These are phyloP conservation scores for Cladosporium sp. DNA, from an alignment of 2,329 filamentous ascomycete species.

Conservation along the genomic window DNA sequence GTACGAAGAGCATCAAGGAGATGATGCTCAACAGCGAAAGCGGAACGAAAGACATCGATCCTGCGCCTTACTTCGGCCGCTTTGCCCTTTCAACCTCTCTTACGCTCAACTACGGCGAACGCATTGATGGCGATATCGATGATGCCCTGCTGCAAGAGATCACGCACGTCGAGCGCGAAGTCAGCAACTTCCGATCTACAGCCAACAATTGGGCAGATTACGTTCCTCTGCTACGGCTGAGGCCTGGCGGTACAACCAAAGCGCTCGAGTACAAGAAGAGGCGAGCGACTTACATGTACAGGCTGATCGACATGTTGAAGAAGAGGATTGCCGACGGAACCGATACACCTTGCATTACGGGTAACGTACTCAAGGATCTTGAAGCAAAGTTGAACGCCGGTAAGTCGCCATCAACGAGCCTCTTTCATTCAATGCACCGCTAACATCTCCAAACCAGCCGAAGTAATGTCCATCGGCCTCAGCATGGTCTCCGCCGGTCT, in stretches of 20 bases:
- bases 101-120: slow-evolving; percentile 76
- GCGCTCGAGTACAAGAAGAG: slow-evolving; percentile 67
- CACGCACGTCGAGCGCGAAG: slow-evolving; percentile 70
- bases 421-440: slow-evolving; percentile 21
- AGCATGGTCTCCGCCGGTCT: slow-evolving; percentile 81
- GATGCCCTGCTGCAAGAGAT: slow-evolving; percentile 71
- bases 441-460: slow-evolving; percentile 51
- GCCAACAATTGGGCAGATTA: slow-evolving; percentile 82
- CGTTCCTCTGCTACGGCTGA: slow-evolving; percentile 70
- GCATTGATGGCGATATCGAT: slow-evolving; percentile 70
- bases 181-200: slow-evolving; percentile 74
- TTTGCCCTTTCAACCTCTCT: slow-evolving; percentile 76
- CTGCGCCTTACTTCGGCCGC: slow-evolving; percentile 70
- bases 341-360: slow-evolving; percentile 68
- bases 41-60: slow-evolving; percentile 67
- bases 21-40: slow-evolving; percentile 64
- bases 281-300: slow-evolving; percentile 64
- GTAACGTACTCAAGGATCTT: slow-evolving; percentile 69
- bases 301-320: slow-evolving; percentile 60
- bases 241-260: slow-evolving; percentile 61
- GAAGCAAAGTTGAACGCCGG: slow-evolving; percentile 68
- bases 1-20: slow-evolving; percentile 70
- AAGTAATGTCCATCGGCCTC: slow-evolving; percentile 77
- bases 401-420: slow-evolving; percentile 43
- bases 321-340: slow-evolving; percentile 62